These are phyloP conservation scores for Globisporangium acanthophoron DNA, from an alignment of 352 stramenopile genomes.

Conservation along the genomic window DNA sequence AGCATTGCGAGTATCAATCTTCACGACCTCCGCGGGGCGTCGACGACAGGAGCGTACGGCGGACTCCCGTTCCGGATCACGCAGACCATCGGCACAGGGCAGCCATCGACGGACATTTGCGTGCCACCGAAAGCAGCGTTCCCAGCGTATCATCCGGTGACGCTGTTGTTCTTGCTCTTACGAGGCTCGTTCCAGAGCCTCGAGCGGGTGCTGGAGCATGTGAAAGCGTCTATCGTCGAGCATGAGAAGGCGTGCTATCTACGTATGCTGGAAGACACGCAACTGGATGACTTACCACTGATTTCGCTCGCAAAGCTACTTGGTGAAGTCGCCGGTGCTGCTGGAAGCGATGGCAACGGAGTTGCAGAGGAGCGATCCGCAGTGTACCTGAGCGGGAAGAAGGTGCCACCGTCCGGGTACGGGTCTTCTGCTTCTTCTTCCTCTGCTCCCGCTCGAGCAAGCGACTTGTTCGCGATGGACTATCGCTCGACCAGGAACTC, in stretches of 20 bases:
- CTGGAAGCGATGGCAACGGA: background rate
- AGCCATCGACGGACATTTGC: conserved; percentile 7
- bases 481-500: conserved; percentile 20
- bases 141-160: conserved; percentile 51
- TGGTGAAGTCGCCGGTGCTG: conserved; percentile 11
- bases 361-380: conserved; percentile 35
- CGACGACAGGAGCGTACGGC: conserved; percentile 7
- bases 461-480: conserved; percentile 70
- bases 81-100: background rate
- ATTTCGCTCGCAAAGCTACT: conserved; percentile 49
- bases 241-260: conserved; percentile 79
- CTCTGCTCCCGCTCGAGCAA: conserved; percentile 51
- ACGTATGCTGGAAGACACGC: conserved; percentile 54
- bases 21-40: conserved; percentile 30
- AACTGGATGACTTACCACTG: conserved; percentile 43
- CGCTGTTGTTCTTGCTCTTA: conserved; percentile 63
- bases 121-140: conserved; percentile 8
- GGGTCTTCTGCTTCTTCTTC: conserved; percentile 1
- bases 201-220: conserved; percentile 44
- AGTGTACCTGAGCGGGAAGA: conserved; percentile 37
- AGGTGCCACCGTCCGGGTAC: conserved; percentile 8
- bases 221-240: conserved; percentile 47
- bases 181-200: conserved; percentile 61
- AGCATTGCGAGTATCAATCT: conserved; percentile 57
- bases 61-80: conserved; percentile 14